A percentile compares a stretch with the other conserved stretches of the same genome.
Evolutionary conservation across 176 grass and related monocot genomes (phyloP).

Genomic region (Lolium perenne): DNA sequence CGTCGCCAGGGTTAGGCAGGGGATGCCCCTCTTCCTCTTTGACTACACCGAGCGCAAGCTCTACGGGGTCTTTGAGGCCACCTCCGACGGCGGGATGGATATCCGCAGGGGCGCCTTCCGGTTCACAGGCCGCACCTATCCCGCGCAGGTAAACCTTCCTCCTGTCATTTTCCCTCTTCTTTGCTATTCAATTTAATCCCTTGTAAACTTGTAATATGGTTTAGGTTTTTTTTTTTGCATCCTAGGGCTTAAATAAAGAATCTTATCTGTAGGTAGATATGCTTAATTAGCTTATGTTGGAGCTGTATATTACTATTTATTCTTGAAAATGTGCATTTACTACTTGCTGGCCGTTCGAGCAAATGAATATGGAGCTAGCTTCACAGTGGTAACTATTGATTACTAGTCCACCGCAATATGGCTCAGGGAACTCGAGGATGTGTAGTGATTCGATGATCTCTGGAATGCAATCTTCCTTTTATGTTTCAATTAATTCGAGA

Average conservation of each 20-base stretch:
- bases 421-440: background rate
- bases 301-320: too few relatives aligned
- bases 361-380: too few relatives aligned
- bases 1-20: constrained; percentile 46
- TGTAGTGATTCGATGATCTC: background rate
- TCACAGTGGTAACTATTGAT: background rate
- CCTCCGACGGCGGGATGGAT: constrained; percentile 56
- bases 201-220: too few relatives aligned
- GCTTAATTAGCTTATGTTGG: too few relatives aligned
- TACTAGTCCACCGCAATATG: background rate
- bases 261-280: too few relatives aligned
- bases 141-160: constrained; percentile 60
- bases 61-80: constrained; percentile 66
- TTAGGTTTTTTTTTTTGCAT: too few relatives aligned
- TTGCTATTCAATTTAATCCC: background rate
- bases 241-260: too few relatives aligned
- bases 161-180: background rate
- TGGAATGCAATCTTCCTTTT: background rate
- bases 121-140: constrained; percentile 32
- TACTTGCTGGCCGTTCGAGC: too few relatives aligned
- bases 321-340: too few relatives aligned
- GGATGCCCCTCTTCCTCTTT: constrained; percentile 74
- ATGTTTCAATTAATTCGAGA: background rate
- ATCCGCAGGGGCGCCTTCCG: constrained; percentile 42
- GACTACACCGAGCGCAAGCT: constrained; percentile 57